Evolutionary conservation across 352 stramenopile genomes (phyloP), one percentile per base, ranked within the genome.

Genomic region (Globisporangium echinulatum): DNA sequence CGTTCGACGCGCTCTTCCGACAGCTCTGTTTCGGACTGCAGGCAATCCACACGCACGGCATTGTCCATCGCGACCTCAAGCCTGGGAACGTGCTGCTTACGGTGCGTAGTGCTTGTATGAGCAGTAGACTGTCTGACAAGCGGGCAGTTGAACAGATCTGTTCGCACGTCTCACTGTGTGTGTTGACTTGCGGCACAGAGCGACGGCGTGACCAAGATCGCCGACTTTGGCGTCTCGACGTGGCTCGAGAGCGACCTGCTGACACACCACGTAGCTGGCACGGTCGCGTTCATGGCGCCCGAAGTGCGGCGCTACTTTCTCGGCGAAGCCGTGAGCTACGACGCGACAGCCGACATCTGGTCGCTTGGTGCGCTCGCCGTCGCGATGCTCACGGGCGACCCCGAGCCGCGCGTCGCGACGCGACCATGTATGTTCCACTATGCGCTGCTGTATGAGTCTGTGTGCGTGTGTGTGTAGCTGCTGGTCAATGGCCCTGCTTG

Each of bases 181-280:
- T 37, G 25, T 49, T n/a, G 4, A 1, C 4, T 15, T n/a, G 11
- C 51, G 39, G 5, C n/a, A 11, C 48, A 92, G 83, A 83, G 64
- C 17, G 78, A 90, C 8, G 77, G 79, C 7, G 59, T 77, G 10
- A 77, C 69, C 37, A 93, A 93, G 64, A 88, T 92, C 11, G 82
- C 84, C 0, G 84, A 93, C 52, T 93, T 93, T 60, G 84, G 82
- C n/a, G 84, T 93, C 14, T 93, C 84, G 2, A 93, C 80, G 3
- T 84, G 78, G 40, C 67, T 93, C 19, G 79, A 89, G 51, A 92
- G 75, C 61, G 67, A 86, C 25, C 56, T 90, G 52, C 58, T 90
- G 48, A 93, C 82, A 0, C 79, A 88, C 49, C 82, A 92, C 43
- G 79, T 80, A 15, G 84, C 84, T 7, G 84, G 80, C 1, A 93